Evolutionary conservation across 495 filamentous ascomycete species (phyloP), one percentile per base, ranked within the genome.

Genomic region (Gamarada debralockiae): DNA sequence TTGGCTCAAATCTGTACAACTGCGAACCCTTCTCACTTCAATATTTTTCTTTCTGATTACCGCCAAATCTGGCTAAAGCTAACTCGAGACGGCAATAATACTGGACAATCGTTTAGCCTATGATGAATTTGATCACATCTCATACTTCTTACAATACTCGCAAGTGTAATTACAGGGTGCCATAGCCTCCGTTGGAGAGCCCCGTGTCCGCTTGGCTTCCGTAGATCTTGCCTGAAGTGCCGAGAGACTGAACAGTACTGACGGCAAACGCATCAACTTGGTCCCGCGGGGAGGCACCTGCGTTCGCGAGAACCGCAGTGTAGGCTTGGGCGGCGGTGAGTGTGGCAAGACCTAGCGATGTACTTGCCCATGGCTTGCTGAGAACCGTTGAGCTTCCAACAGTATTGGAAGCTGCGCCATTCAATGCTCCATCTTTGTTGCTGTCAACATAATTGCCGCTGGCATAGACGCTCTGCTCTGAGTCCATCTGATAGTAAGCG

Each of bases 381-480:
- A 58, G 50, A 9, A 58, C 50, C 5, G 47, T 37, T 5, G 56
- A 27, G 17, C 56, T 59, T 8, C 55, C 56, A 1, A 63, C 60
- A 9, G 27, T 48, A 44, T 60, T 61, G 18, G 24, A 20, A 3
- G 54, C 29, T 1, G 50, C 60, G 3, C 60, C 60, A 50, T 67
- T 60, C 36, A 67, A 53, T 15, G 57, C 43, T 10, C 65, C 63
- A 42, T 65, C 64, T 4, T 61, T 61, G 45, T 71, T 60, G 55
- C 61, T 64, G 50, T 73, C 70, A 39, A 65, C 55, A 55, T 63
- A 72, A 48, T 72, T 73, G 44, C 67, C 65, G 7, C 64, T 58
- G 60, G 63, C 62, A 6, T 69, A 36, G 14, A 67, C 64, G 31
- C 59, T 67, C 38, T 50, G 47, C 25, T 45, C 47, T 10, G 53